Conservation (phyloP, 75 land plant species). For the Sequoia sempervirens region DNA sequence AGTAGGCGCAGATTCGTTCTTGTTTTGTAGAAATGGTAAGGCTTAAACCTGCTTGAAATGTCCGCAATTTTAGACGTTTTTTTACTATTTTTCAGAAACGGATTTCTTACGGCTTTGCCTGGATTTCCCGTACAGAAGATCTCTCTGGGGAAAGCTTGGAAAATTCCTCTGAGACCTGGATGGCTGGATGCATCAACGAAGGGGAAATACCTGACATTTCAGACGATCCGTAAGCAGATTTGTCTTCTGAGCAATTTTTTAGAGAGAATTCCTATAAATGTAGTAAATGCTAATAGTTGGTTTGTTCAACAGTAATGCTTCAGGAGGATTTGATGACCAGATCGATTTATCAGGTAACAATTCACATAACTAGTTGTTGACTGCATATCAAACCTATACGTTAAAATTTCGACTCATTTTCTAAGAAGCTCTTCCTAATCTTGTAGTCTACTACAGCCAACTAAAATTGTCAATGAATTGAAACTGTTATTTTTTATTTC, state of each 20-base stretch:
- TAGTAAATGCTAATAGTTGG: background rate
- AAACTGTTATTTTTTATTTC: too few relatives aligned
- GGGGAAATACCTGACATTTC: constrained; percentile 1
- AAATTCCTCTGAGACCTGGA: constrained; percentile 5
- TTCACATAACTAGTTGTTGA: background rate
- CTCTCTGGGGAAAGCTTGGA: constrained; percentile 4
- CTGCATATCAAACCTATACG: background rate
- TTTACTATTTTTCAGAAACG: background rate
- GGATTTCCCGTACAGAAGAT: background rate
- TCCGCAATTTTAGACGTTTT: background rate
- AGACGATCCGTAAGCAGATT: background rate
- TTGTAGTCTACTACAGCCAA: too few relatives aligned
- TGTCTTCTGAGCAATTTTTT: background rate
- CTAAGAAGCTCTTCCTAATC: too few relatives aligned
- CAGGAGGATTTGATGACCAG: constrained; percentile 6
- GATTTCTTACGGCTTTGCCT: background rate
- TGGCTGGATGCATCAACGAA: constrained; percentile 8
- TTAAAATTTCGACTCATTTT: background rate
- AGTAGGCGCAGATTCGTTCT: background rate
- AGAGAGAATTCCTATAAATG: background rate
- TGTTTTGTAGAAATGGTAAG: constrained; percentile 2
- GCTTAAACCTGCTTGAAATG: background rate
- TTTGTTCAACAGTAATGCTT: background rate
- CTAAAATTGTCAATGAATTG: too few relatives aligned
- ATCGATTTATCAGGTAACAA: constrained; percentile 6